Base-by-base conservation (phyloP, 768 basidiomycete genomes). In the Boletus pseudo-olivaceus region DNA sequence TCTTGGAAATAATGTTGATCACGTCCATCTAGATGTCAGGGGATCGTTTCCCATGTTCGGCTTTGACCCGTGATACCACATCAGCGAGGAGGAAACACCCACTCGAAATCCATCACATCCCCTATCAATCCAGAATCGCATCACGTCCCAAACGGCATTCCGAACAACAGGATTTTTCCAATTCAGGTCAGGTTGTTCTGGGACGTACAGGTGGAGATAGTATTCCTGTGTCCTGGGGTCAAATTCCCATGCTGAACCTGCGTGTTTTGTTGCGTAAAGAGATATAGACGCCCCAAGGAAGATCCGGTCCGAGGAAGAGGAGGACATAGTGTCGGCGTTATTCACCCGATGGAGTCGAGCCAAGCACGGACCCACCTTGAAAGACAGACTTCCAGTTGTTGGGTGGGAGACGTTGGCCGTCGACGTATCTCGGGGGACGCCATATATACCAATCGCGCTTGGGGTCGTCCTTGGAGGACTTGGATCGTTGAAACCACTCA, bases 391-490 rank as follows among this genome's bases (percentile, higher is more conserved):
- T 76, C 88, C 88, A 89, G 63, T 90, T 90, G 66, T 88, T 87
- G 0, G 88, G 88, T 7, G 85, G 83, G 2, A 73, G 69, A 23
- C 78, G 76, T 43, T 78, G 72, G 1, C 87, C 86, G 4, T 76
- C 67, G 14, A 71, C 71, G 54, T 82, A 80, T 58, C 72, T 76
- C 3, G 84, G 80, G 4, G 83, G 81, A 15, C 81, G 78, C 88
- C 88, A 90, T 55, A 85, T 77, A 68, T 88, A 91, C 85, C 86
- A 89, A 62, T 89, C 80, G 14, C 87, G 78, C 67, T 85, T 88
- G 0, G 82, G 78, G 62, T 79, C 75, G 7, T 72, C 66, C 47
- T 73, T 73, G 44, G 73, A 81, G 64, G 70, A 76, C 66, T 59
- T 79, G 26, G 85, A 84, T 60, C 81, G 74, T 32, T 76, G 55